These are phyloP conservation scores for Periglandula ipomoeae DNA, from an alignment of 2,329 filamentous ascomycete genomes.

Conservation along the genomic window DNA sequence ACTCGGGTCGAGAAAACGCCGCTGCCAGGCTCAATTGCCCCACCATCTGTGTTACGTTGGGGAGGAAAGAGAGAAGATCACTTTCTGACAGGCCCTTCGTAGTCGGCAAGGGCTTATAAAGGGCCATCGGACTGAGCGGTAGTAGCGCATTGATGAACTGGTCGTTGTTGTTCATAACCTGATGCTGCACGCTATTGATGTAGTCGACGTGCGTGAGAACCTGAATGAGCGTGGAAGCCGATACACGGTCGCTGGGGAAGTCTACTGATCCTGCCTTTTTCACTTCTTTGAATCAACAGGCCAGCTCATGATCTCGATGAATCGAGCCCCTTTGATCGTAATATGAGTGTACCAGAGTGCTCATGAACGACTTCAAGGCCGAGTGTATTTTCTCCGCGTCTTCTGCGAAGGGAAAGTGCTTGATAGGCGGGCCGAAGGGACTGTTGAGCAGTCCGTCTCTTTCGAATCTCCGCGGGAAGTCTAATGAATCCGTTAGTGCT, in stretches of 20 bases:
- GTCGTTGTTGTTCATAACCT: constrained; percentile 32
- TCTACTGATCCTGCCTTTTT: constrained; percentile 27
- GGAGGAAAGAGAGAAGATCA: constrained; percentile 26
- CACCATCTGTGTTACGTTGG: constrained; percentile 20
- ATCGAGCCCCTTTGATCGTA: constrained; percentile 27
- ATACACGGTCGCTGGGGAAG: constrained; percentile 25
- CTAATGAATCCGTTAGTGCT: constrained; percentile 23
- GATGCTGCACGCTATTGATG: constrained; percentile 25
- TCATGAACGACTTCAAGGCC: constrained; percentile 29
- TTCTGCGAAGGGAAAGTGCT: constrained; percentile 34
- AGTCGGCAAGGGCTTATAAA: constrained; percentile 29
- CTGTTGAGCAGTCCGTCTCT: constrained; percentile 31
- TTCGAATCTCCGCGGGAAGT: constrained; percentile 28
- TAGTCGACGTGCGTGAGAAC: constrained; percentile 28
- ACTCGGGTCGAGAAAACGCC: constrained; percentile 31
- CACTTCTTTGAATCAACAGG: constrained; percentile 34
- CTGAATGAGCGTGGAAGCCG: constrained; percentile 24
- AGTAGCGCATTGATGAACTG: constrained; percentile 26
- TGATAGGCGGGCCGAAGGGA: constrained; percentile 24
- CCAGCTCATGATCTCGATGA: constrained; percentile 29
- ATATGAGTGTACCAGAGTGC: constrained; percentile 33
- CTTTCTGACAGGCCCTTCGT: constrained; percentile 26
- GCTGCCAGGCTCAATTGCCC: constrained; percentile 27
- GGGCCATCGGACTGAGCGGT: constrained; percentile 31
- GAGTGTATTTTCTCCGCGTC: constrained; percentile 28